phyloP scores from a whole-genome alignment of 2,329 filamentous ascomycete species.

The Sporothrix mexicana region DNA sequence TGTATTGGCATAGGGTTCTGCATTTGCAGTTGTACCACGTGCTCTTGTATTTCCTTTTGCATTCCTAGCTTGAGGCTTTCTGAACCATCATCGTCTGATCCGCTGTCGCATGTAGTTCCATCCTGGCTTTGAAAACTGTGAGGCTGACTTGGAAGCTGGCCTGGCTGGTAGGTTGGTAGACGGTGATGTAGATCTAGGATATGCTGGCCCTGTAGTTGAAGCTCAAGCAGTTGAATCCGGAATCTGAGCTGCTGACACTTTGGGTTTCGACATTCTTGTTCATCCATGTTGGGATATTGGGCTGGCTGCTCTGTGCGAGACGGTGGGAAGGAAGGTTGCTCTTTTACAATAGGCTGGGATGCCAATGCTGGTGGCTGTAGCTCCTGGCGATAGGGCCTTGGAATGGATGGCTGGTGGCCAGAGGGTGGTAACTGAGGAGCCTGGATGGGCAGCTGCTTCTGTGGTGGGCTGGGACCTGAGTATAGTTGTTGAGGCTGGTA shows the following conservation, averaged over 20 bases:
- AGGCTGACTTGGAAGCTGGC: not conserved
- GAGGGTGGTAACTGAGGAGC: not conserved
- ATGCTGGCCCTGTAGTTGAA: not conserved
- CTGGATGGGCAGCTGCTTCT: not conserved
- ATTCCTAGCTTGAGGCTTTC: constrained; percentile 5
- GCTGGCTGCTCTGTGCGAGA: not conserved
- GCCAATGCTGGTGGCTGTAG: not conserved
- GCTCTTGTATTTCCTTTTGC: not conserved
- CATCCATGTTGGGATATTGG: not conserved
- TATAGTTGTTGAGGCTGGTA: not conserved
- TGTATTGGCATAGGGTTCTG: not conserved
- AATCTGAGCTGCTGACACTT: constrained; percentile 9
- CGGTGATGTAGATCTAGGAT: not conserved
- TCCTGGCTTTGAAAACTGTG: not conserved
- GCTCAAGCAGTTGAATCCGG: not conserved
- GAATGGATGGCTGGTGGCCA: not conserved
- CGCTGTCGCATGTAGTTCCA: not conserved
- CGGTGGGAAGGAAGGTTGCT: not conserved
- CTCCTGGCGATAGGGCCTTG: not conserved
- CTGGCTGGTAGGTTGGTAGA: not conserved
- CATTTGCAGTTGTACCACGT: not conserved
- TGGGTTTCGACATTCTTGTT: constrained; percentile 4
- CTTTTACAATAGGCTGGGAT: not conserved
- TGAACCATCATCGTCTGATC: not conserved
- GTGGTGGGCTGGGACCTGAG: not conserved